Percentiles rank a stretch among this genome's conserved stretches.
phyloP scores from a whole-genome alignment of 495 filamentous ascomycete genomes.

The Aspergillus incahuasiensis region DNA sequence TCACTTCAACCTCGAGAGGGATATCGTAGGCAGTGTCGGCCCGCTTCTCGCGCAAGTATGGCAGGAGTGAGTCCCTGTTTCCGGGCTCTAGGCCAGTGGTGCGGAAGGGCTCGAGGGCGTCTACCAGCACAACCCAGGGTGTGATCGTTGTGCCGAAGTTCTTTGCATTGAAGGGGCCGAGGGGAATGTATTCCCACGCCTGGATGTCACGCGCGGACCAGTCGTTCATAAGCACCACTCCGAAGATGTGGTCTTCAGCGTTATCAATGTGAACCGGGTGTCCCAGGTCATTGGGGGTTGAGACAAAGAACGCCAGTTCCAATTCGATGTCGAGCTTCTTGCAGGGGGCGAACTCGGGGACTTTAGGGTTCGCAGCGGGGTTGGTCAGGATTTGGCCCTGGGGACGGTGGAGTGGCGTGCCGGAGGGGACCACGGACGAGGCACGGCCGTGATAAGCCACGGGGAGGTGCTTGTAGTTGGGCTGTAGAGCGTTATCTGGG shows the following conservation, averaged over 20 bases:
- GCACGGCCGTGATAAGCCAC: slow-evolving; percentile 85
- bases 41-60: slow-evolving; percentile 64
- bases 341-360: slow-evolving; percentile 59
- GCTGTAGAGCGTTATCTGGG: slow-evolving; percentile 70
- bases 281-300: slow-evolving; percentile 61
- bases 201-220: slow-evolving; percentile 93
- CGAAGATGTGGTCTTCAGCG: slow-evolving; percentile 77
- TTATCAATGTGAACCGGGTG: slow-evolving; percentile 56
- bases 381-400: slow-evolving; percentile 76
- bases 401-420: slow-evolving; percentile 70
- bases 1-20: slow-evolving; percentile 67
- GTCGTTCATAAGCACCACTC: slow-evolving; percentile 87
- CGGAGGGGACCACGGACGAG: slow-evolving; percentile 72
- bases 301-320: slow-evolving; percentile 81
- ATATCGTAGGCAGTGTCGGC: slow-evolving; percentile 68
- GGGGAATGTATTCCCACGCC: slow-evolving; percentile 80
- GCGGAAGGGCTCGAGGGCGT: slow-evolving; percentile 75
- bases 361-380: slow-evolving; percentile 54
- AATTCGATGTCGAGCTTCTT: slow-evolving; percentile 79
- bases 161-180: slow-evolving; percentile 87
- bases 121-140: slow-evolving; percentile 82
- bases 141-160: slow-evolving; percentile 90
- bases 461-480: slow-evolving; percentile 87
- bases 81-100: slow-evolving; percentile 50
- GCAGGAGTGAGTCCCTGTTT: slow-evolving; percentile 59